phyloP scores from a whole-genome alignment of 768 basidiomycete genomes.

The Pulveroboletus frians region DNA sequence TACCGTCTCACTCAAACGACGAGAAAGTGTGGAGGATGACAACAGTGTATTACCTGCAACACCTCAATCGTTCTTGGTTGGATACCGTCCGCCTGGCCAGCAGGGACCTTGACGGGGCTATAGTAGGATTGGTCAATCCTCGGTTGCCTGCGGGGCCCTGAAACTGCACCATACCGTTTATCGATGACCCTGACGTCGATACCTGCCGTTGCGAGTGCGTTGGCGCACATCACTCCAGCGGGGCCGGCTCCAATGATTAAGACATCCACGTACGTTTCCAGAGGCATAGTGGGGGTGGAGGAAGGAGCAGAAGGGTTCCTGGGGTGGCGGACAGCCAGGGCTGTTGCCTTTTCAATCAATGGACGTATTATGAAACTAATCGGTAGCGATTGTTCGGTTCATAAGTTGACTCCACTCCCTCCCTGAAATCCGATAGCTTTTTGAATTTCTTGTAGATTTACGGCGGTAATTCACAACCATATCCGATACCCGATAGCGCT shows the following conservation, averaged over 20 bases:
- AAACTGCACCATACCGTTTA: conserved; percentile 31
- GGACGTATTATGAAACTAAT: too few relatives aligned
- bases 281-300: conserved; percentile 13
- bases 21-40: neutral
- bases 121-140: neutral
- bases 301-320: neutral
- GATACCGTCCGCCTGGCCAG: conserved; percentile 54
- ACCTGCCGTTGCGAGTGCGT: conserved; percentile 44
- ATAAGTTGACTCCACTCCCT: too few relatives aligned
- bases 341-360: too few relatives aligned
- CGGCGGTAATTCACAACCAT: too few relatives aligned
- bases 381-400: too few relatives aligned
- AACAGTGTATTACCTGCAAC: conserved; percentile 34
- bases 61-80: conserved; percentile 53
- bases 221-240: conserved; percentile 64
- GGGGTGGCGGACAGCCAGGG: too few relatives aligned
- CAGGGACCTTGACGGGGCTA: conserved; percentile 39
- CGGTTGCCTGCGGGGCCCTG: neutral
- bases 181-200: conserved; percentile 44
- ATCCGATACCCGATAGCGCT: too few relatives aligned
- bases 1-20: neutral
- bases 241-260: conserved; percentile 48
- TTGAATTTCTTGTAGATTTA: too few relatives aligned
- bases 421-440: too few relatives aligned
- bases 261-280: conserved; percentile 38